Evolutionary conservation across 305 asterid species (phyloP), one percentile per base, ranked within the genome.

Genomic region (Caryopteris hybrid): DNA sequence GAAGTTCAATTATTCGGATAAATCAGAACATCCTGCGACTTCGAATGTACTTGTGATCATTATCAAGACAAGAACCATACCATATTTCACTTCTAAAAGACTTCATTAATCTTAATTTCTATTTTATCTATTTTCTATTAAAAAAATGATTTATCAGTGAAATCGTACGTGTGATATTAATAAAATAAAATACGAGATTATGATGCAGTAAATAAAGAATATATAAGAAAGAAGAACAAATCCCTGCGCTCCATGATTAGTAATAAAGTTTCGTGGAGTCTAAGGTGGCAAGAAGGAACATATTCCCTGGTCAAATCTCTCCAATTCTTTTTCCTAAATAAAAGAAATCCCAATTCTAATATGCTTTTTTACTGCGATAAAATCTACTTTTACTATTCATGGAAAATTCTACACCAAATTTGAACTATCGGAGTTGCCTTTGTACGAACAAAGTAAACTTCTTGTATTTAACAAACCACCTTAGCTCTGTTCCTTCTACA

Each of bases 1-100:
- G 75, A 68, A 68, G 72, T 68, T 70, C 76, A 68, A 81, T 72
- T 47, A 72, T 47, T 23, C 27, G 75, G 82, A 78, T 74, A 78
- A 66, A 69, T 69, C 47, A 69, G 69, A 59, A 64, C 76, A 73
- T 77, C 66, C 39, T 48, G 41, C 54, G 62, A 48, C 34, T 58
- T 66, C 39, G 23, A 34, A 23, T 50, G 5, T n/a, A n/a, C n/a
- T 43, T 64, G 54, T 64, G 23, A 59, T 56, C 45, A 56, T 58
- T 59, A 66, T 27, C 36, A 60, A 16, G 55, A 21, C 75, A 41
- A 22, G 57, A 4, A 23, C 56, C 54, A 76, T 48, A 64, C 39
- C 68, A 70, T 25, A 54, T 56, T 57, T 64, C 63, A 55, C 51
- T 63, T 42, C 56, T 77, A 38, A 54, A 43, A 56, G 11, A 67